phyloP scores from a whole-genome alignment of 2,329 filamentous ascomycete species.

The Penicillium freii region DNA sequence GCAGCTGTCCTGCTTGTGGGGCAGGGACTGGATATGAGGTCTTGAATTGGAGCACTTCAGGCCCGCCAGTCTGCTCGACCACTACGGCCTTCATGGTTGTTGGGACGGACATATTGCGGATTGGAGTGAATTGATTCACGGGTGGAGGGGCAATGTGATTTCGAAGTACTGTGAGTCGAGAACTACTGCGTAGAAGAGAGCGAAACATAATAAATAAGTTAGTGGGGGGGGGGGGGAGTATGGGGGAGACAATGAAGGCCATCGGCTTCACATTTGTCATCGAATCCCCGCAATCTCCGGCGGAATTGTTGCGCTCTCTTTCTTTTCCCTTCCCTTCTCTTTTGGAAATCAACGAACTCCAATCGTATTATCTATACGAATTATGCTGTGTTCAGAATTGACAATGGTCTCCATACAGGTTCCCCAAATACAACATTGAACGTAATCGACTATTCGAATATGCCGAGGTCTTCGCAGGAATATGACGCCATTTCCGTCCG shows the following conservation, averaged over 20 bases:
- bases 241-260: background rate
- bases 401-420: too few species aligned
- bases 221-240: background rate
- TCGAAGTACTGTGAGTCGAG: constrained; percentile 17
- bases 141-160: constrained; percentile 13
- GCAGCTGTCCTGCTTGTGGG: constrained; percentile 66
- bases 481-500: constrained; percentile 7
- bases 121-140: constrained; percentile 20
- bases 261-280: constrained; percentile 8
- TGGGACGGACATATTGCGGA: constrained; percentile 52
- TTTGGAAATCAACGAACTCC: background rate
- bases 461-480: background rate
- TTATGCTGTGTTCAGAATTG: too few species aligned
- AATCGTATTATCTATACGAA: background rate
- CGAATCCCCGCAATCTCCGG: constrained; percentile 2
- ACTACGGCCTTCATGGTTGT: constrained; percentile 71
- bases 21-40: constrained; percentile 69
- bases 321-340: background rate
- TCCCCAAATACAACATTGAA: background rate
- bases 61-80: constrained; percentile 69
- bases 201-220: constrained; percentile 14
- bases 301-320: constrained; percentile 5
- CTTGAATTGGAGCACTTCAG: constrained; percentile 69
- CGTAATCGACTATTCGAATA: background rate
- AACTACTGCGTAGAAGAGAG: constrained; percentile 10